Evolutionary conservation across 495 filamentous ascomycete species (phyloP), one percentile per base, ranked within the genome.

Genomic region (Lasiosphaeria hispida): DNA sequence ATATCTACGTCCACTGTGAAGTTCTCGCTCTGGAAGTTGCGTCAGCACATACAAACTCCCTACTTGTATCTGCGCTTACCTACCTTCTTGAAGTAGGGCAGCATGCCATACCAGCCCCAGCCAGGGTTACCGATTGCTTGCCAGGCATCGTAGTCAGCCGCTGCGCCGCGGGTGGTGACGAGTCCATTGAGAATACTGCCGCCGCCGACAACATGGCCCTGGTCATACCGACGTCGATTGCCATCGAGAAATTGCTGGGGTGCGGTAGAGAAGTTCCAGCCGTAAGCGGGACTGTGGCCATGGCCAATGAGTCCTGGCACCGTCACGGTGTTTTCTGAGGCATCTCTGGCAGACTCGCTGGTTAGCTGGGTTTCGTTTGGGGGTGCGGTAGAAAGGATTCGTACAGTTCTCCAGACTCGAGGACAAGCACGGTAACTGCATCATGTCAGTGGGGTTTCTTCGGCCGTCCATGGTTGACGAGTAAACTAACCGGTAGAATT

Each of bases 101-200:
- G 62, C 18, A 89, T 65, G 36, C 63, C 79, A 0, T 76, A 56
- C 82, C 84, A 88, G 55, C 74, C 79, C 86, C 85, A 88, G n/a
- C 83, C 83, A 1, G 76, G 72, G 61, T 85, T 87, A 2, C 87
- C 85, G 3, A 86, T 65, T 5, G 62, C 66, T 55, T 78, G 73
- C 85, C 85, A 87, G 1, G 76, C 69, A 59, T 88, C 80, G 57
- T 80, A 85, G 60, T 85, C 79, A 11, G 65, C 70, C 0, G 52
- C 53, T 1, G 76, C 66, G 3, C 78, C 79, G 10, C 77, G 65
- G 38, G 76, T 72, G 53, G 74, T 75, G 42, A 77, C 68, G 50
- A 80, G 63, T 3, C 75, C 77, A 44, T 82, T 82, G 48, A 82
- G 55, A 33, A 76, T 71, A 11, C 68, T 76, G n/a, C 77, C 73